These are phyloP conservation scores for Hapsidospora chrysogenum DNA, from an alignment of 495 filamentous ascomycete genomes.

Conservation along the genomic window DNA sequence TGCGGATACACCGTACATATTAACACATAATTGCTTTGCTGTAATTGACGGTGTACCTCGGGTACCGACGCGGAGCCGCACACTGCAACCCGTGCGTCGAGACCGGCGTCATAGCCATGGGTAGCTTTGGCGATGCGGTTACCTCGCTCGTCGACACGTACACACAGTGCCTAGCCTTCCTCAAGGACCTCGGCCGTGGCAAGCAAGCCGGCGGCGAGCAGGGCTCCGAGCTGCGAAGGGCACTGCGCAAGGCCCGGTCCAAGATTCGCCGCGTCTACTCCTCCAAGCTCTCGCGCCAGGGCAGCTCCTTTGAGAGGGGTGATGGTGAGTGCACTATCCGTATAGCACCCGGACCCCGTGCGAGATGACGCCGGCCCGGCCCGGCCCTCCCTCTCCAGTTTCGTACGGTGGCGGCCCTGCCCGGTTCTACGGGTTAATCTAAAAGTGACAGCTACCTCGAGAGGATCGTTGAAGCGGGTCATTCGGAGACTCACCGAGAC, in stretches of 20 bases:
- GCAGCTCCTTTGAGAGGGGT: constrained; percentile 12
- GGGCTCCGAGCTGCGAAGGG: constrained; percentile 15
- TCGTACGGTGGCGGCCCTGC: no score
- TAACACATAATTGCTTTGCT: no score
- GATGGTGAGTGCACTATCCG: constrained; percentile 12
- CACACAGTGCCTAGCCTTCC: constrained; percentile 16
- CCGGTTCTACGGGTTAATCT: no score
- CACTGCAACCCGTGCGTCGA: no score
- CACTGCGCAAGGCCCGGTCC: constrained; percentile 13
- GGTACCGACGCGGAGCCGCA: no score
- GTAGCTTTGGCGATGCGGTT: constrained; percentile 13
- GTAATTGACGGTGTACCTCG: no score
- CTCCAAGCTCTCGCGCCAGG: constrained; percentile 8
- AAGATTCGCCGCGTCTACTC: constrained; percentile 13
- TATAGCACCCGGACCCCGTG: not conserved
- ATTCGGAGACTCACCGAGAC: no score
- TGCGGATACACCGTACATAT: no score
- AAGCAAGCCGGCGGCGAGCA: constrained; percentile 13
- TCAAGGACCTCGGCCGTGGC: constrained; percentile 11
- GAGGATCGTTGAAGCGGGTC: not conserved
- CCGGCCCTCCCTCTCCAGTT: no score
- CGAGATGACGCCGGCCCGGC: no score
- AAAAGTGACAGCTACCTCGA: not conserved
- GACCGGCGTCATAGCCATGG: no score
- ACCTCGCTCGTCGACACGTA: constrained; percentile 16